Evolutionary conservation across 2,329 filamentous ascomycete species (phyloP), one percentile per base, ranked within the genome.

Genomic region (Verticillium dahliae): DNA sequence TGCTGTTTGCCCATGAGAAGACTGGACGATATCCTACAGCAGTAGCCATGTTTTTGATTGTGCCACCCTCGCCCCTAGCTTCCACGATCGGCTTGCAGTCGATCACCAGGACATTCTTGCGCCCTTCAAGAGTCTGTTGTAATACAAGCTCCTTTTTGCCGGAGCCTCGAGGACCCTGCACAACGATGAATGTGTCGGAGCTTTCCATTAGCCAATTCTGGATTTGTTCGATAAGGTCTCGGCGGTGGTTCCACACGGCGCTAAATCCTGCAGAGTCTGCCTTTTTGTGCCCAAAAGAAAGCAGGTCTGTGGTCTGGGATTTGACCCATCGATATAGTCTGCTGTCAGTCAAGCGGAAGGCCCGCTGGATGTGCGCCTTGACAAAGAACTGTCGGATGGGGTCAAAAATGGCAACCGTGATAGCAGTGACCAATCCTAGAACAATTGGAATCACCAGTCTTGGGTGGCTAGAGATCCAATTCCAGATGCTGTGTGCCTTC

Each of bases 1-100:
- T 86, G 70, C 88, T 97, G 74, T 98, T 97, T 76, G 96, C 90
- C 91, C 93, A 98, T 0, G 91, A 96, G 73, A 99, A 99, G 0
- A 99, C 87, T 0, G 95, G 95, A 9, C 90, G 83, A 72, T 97
- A 98, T 9, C 95, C 94, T 57, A 98, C 93, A 65, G 93, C 86
- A 1, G 81, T 78, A 1, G 94, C 95, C 6, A 95, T 87, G 50
- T 89, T 87, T 63, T 86, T 86, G 69, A 99, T 97, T 0, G 91
- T 97, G 2, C 88, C 86, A 7, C 88, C 88, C 70, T 99, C 95
- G 5, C 95, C 93, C 60, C 90, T 86, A 1, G 94, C 92, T 74
- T 98, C 94, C 62, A 94, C 89, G 11, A 98, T 91, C 1, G 90
- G 90, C 72, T 96, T 97, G 79, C 94, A 98, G 75, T 99, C 95